Evolutionary conservation across 108 stramenopile species (phyloP), one percentile per base, ranked within the genome.

Genomic region (Skeletonema marinoi): DNA sequence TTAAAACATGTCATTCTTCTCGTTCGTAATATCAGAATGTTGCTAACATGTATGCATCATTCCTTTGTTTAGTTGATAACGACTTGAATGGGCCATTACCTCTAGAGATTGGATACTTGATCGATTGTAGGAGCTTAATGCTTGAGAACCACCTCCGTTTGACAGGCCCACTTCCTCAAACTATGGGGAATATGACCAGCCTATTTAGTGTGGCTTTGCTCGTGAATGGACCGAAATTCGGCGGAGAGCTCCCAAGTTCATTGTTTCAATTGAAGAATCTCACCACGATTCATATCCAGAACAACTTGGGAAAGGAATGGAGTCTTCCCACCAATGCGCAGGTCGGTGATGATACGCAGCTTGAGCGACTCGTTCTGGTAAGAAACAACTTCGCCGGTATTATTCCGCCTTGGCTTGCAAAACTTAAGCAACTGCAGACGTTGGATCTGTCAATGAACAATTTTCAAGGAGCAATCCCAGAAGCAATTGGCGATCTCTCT

Each of bases 1-100:
- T n/a, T n/a, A n/a, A n/a, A n/a, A n/a, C n/a, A n/a, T 42, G 41
- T 13, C 0, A 14, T 42, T 42, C 41, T 42, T 12, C 14, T 42
- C 41, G 3, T 13, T 13, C 12, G 11, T n/a, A 13, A 11, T 42
- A 10, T 12, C 41, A 42, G 41, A 13, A 10, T 42, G 1, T 42
- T 13, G 12, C 41, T 42, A 42, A 42, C 13, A 36, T 25, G 35
- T 42, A 42, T 12, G 3, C 14, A 3, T 13, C 41, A 2, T 13
- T 13, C 41, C 10, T 42, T 42, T 42, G 11, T 12, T 13, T 42
- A 42, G 41, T 46, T 60, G n/a, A 17, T 0, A 87, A 86, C 62
- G 50, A 46, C 2, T 33, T 89, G 11, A 74, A 69, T 29, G 88
- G 88, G 11, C 36, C 64, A 14, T 64, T 89, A 33, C 81, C 86